Evolutionary conservation across 2,329 filamentous ascomycete genomes (phyloP).

Genomic region (Arthrobotrys sinensis): DNA sequence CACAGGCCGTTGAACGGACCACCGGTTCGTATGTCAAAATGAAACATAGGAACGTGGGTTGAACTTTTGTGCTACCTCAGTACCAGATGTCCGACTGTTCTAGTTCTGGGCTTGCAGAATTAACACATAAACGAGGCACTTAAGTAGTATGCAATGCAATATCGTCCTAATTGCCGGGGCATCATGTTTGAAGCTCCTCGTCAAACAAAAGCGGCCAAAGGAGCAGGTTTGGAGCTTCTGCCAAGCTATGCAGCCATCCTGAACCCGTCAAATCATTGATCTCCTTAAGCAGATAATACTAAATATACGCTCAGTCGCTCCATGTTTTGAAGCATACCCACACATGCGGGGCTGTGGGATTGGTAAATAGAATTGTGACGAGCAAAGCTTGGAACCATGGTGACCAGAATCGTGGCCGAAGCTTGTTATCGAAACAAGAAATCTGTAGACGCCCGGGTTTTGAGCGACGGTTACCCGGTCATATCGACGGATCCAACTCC

Average conservation of each 20-base stretch:
- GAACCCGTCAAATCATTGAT: constrained; percentile 21
- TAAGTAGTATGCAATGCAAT: constrained; percentile 10
- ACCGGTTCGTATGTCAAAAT: constrained; percentile 47
- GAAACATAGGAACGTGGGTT: constrained; percentile 44
- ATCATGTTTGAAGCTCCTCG: constrained; percentile 1
- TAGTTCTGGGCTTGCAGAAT: constrained; percentile 10
- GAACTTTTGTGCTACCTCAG: constrained; percentile 38
- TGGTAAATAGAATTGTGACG: constrained; percentile 1
- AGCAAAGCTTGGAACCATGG: constrained; percentile 37
- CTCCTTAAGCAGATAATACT: constrained; percentile 23
- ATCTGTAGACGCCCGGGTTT: constrained; percentile 17
- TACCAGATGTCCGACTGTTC: constrained; percentile 20
- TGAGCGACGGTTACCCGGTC: constrained; percentile 17
- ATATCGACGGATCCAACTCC: background rate
- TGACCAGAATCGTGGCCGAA: constrained; percentile 40
- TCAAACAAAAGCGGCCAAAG: background rate
- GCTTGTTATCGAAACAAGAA: constrained; percentile 29
- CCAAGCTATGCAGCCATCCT: constrained; percentile 32
- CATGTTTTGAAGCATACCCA: constrained; percentile 10
- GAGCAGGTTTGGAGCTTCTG: constrained; percentile 15
- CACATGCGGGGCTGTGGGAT: constrained; percentile 34
- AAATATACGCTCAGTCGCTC: constrained; percentile 36
- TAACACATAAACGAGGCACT: background rate
- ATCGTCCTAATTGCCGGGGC: constrained; percentile 3
- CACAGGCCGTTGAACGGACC: constrained; percentile 17